A percentile compares a stretch with the other conserved stretches of the same genome.
Evolutionary conservation across 2,329 filamentous ascomycete genomes (phyloP).

Genomic region (Sordariomycetes sp.): DNA sequence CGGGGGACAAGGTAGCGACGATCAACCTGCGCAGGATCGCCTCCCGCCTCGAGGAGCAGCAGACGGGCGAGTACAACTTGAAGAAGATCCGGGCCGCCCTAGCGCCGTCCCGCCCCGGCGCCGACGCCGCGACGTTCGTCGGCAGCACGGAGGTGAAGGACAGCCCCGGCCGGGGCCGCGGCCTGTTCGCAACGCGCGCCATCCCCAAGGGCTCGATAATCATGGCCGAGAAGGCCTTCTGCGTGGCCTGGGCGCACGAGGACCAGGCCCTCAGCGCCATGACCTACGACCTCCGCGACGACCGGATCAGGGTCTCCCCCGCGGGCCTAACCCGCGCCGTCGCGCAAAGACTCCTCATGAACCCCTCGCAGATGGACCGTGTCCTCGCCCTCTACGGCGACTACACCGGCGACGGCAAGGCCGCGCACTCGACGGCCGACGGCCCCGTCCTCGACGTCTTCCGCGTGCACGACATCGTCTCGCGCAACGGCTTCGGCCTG

Average conservation of each 20-base stretch:
- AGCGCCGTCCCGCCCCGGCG: conserved; percentile 13
- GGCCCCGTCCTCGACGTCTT: conserved; percentile 24
- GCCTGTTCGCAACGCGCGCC: conserved; percentile 27
- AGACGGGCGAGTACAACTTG: conserved; percentile 9
- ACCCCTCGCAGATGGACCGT: conserved; percentile 20
- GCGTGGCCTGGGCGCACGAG: conserved; percentile 22
- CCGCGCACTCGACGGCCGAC: conserved; percentile 15
- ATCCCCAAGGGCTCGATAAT: conserved; percentile 27
- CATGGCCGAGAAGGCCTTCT: conserved; percentile 28
- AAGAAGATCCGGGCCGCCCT: conserved; percentile 11
- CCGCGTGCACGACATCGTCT: conserved; percentile 24
- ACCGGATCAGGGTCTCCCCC: conserved; percentile 17
- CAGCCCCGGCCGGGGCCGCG: conserved; percentile 23
- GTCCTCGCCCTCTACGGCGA: conserved; percentile 24
- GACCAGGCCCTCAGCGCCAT: conserved; percentile 30
- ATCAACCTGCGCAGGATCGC: conserved; percentile 11
- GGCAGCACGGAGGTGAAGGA: conserved; percentile 17
- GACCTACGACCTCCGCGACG: conserved; percentile 19
- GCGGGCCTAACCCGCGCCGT: conserved; percentile 20
- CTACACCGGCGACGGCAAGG: conserved; percentile 12
- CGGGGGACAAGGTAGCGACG: conserved; percentile 8
- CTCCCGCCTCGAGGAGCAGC: conserved; percentile 6
- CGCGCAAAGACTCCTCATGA: conserved; percentile 25
- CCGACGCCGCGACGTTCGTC: conserved; percentile 18
- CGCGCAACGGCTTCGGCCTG: conserved; percentile 26